Base-by-base conservation (phyloP, 495 filamentous ascomycete genomes). In the Elasticomyces elasticus region DNA sequence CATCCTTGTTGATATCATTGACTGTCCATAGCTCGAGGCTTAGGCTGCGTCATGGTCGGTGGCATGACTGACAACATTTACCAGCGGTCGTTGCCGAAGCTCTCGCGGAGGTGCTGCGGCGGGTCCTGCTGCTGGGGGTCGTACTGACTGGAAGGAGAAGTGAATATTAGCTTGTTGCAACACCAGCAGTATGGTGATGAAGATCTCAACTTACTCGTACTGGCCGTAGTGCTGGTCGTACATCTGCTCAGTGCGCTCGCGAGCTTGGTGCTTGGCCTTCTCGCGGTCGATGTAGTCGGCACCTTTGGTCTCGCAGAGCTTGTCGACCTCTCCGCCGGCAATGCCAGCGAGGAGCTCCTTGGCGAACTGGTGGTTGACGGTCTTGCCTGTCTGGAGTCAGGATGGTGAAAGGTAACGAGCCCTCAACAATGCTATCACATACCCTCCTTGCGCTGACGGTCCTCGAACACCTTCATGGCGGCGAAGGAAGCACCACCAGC, bases 391-490 rank as follows among this genome's bases (percentile, higher is more conserved):
- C 20, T 9, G 48, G 10, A 42, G 11, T 35, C 1, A 7, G 13
- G 22, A 40, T 2, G 17, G 33, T 48, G 43, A 25, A 23, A 28
- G 25, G 17, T 17, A 11, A 51, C 20, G 19, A 37, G 40, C 4
- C 9, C 17, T 35, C 33, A 12, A n/a, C 7, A 19, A 33, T 49
- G 15, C 17, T 41, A 9, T 5, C 28, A 52, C 73, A 42, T 75
- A 83, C 83, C 85, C 70, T 88, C 73, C 52, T 72, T 74, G 65
- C 83, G 82, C 71, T 87, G 81, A 53, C 80, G 72, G 67, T 89
- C 80, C 69, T 90, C 86, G 66, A 81, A 90, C 15, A 80, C 70
- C 75, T 88, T 87, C 77, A 92, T 83, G 54, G 78, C 86, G 58
- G 79, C 85, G 63, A 90, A 89, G 55, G 85, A 80, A 45, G 85